phyloP scores from a whole-genome alignment of 2,329 filamentous ascomycete species.

The Pyrenochaeta sp. region DNA sequence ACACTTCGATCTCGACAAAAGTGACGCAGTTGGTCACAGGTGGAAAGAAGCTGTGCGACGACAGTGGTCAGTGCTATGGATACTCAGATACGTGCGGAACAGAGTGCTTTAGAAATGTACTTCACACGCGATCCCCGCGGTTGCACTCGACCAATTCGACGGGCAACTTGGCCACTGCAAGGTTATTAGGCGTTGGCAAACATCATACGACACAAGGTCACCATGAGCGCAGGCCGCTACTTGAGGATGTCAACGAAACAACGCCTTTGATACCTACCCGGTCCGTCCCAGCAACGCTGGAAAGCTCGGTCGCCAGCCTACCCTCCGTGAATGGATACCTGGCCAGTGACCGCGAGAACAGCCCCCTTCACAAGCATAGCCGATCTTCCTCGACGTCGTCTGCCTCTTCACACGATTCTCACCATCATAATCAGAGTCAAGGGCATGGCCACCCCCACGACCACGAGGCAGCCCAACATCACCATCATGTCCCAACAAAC shows the following conservation, averaged over 20 bases:
- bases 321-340: conserved; percentile 19
- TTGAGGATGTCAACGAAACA: conserved; percentile 40
- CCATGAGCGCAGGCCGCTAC: conserved; percentile 40
- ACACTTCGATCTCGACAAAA: conserved; percentile 51
- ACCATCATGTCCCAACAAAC: conserved; percentile 95
- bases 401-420: conserved; percentile 28
- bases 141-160: conserved; percentile 28
- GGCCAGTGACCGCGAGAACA: conserved; percentile 4
- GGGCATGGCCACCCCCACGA: conserved; percentile 13
- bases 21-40: conserved; percentile 61
- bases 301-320: conserved; percentile 28
- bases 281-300: conserved; percentile 35
- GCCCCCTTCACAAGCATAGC: conserved; percentile 22
- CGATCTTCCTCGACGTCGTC: conserved; percentile 21
- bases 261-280: conserved; percentile 30
- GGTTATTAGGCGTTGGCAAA: conserved; percentile 31
- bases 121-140: conserved; percentile 45
- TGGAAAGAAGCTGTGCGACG: conserved; percentile 59
- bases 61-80: conserved; percentile 67
- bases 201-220: conserved; percentile 32
- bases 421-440: conserved; percentile 11
- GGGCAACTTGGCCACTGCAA: conserved; percentile 20
- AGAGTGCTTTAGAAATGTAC: conserved; percentile 66
- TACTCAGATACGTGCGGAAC: conserved; percentile 68
- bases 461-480: conserved; percentile 68